Conservation (phyloP, 306 rosid species). For the Hylodesmum podocarpum region DNA sequence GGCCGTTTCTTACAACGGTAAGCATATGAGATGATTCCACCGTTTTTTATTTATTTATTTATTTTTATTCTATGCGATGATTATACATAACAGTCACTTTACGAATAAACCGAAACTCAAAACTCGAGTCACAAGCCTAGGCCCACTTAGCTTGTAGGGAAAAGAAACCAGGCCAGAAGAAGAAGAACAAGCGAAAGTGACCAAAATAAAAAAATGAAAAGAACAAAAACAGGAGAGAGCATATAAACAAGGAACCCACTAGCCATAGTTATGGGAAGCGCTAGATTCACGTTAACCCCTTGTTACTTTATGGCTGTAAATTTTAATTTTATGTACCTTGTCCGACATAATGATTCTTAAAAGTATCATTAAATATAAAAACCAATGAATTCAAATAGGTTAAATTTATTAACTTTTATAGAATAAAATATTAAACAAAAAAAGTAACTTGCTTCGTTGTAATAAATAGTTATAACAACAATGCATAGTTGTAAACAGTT, state of each 20-base stretch:
- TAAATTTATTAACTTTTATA: too few relatives aligned
- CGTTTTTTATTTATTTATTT: too few relatives aligned
- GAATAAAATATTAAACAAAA: too few relatives aligned
- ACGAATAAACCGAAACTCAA: constrained; percentile 12
- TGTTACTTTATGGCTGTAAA: constrained; percentile 29
- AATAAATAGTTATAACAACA: too few relatives aligned
- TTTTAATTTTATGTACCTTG: constrained; percentile 26
- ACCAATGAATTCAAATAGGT: too few relatives aligned
- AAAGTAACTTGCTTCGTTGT: neutral
- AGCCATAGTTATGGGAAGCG: constrained; percentile 46
- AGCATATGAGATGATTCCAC: constrained; percentile 21
- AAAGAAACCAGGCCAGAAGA: constrained; percentile 21
- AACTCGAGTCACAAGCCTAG: constrained; percentile 35
- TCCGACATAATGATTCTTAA: constrained; percentile 35
- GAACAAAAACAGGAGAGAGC: neutral
- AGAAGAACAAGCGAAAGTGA: neutral
- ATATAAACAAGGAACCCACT: constrained; percentile 7
- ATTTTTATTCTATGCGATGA: neutral
- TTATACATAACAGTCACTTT: constrained; percentile 20
- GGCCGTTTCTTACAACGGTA: constrained; percentile 2
- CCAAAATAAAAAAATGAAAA: neutral
- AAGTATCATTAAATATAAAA: constrained; percentile 3
- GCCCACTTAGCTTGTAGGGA: constrained; percentile 34
- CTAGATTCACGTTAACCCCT: constrained; percentile 38
- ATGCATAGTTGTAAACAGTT: too few relatives aligned